phyloP scores from a whole-genome alignment of 768 basidiomycete species.

The Tylopilus plumbeoviolaceoides region DNA sequence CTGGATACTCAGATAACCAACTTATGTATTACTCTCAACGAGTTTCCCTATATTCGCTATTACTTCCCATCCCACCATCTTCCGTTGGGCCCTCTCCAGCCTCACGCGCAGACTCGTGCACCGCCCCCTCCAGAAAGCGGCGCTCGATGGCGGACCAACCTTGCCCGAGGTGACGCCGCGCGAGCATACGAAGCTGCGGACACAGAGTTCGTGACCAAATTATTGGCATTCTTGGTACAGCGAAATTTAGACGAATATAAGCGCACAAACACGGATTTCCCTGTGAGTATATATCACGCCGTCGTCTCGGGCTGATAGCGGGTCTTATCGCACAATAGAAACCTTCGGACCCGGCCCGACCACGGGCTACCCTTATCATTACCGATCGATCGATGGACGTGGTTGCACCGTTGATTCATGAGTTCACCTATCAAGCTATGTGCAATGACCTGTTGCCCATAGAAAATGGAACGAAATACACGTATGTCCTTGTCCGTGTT shows the following conservation, averaged over 20 bases:
- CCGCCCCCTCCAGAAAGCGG: constrained; percentile 62
- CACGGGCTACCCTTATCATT: constrained; percentile 79
- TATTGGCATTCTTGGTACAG: constrained; percentile 86
- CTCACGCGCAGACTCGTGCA: constrained; percentile 57
- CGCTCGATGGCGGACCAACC: constrained; percentile 75
- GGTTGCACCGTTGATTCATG: constrained; percentile 86
- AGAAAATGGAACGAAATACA: constrained; percentile 80
- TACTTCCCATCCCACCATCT: constrained; percentile 80
- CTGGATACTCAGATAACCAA: constrained; percentile 67
- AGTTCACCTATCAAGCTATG: constrained; percentile 99
- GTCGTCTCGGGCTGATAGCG: neutral
- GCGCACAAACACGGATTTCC: constrained; percentile 80
- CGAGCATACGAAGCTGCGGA: constrained; percentile 67
- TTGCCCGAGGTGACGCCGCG: constrained; percentile 68
- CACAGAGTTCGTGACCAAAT: constrained; percentile 72
- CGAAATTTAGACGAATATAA: constrained; percentile 82
- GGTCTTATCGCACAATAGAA: constrained; percentile 37
- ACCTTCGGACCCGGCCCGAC: constrained; percentile 52
- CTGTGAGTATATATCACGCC: constrained; percentile 46
- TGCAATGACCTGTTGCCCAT: constrained; percentile 90
- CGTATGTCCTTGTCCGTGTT: constrained; percentile 47
- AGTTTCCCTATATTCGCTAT: constrained; percentile 91
- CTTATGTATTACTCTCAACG: constrained; percentile 83
- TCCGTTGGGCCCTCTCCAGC: constrained; percentile 82
- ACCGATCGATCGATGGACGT: constrained; percentile 98